Percentiles rank a stretch among this genome's conserved stretches.
Evolutionary conservation across 306 rosid genomes (phyloP).

Genomic region (Malus sieversii): DNA sequence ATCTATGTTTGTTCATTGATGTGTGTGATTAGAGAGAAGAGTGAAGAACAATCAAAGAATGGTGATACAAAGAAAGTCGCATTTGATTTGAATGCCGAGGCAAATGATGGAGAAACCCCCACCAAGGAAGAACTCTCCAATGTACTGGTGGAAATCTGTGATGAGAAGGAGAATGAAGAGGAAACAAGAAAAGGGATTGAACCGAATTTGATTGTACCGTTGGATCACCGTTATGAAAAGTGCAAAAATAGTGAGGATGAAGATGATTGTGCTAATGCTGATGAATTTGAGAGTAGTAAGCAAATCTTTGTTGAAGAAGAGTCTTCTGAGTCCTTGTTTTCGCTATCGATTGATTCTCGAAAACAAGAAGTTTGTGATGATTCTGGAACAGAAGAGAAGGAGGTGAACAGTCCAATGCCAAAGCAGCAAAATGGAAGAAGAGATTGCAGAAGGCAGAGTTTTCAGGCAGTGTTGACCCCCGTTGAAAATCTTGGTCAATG

Average conservation of each 20-base stretch:
- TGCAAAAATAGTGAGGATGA: slow-evolving; percentile 20
- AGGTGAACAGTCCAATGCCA: slow-evolving; percentile 47
- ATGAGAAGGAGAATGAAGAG: slow-evolving; percentile 18
- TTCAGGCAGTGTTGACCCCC: slow-evolving; percentile 38
- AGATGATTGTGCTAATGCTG: neutral
- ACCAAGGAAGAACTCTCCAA: slow-evolving; percentile 17
- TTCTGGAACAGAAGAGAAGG: slow-evolving; percentile 39
- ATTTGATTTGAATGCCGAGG: slow-evolving; percentile 16
- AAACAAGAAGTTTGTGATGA: slow-evolving; percentile 28
- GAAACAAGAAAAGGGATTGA: slow-evolving; percentile 1
- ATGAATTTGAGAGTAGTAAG: neutral
- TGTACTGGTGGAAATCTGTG: slow-evolving; percentile 14
- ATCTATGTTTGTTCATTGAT: neutral
- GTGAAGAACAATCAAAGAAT: slow-evolving; percentile 23
- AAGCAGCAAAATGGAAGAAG: slow-evolving; percentile 3
- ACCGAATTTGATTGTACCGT: neutral
- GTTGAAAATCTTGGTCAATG: slow-evolving; percentile 46
- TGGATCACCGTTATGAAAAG: slow-evolving; percentile 20
- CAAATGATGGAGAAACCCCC: slow-evolving; percentile 4
- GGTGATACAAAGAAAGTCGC: slow-evolving; percentile 15
- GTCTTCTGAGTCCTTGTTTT: slow-evolving; percentile 75
- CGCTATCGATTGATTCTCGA: slow-evolving; percentile 46
- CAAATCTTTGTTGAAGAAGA: slow-evolving; percentile 24
- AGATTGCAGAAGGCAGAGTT: neutral
- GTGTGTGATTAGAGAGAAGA: slow-evolving; percentile 27